These are phyloP conservation scores for Hypholoma fasciculare DNA, from an alignment of 768 basidiomycete genomes.

Conservation along the genomic window DNA sequence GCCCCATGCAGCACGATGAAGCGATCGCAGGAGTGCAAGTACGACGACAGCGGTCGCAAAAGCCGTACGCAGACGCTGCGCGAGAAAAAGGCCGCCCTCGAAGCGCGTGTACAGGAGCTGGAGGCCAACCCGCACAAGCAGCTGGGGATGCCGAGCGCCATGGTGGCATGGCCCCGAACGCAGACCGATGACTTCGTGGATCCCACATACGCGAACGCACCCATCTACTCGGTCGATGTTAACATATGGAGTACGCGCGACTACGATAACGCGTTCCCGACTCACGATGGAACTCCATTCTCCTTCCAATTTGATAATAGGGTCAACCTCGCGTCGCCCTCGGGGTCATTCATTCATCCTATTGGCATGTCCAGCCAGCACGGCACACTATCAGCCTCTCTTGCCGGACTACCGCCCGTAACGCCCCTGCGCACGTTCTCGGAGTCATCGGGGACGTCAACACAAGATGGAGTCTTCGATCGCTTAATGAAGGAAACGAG, in stretches of 20 bases:
- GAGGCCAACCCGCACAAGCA: conserved; percentile 44
- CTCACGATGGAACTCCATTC: neutral
- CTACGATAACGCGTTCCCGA: neutral
- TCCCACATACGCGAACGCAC: neutral
- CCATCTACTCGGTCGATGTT: neutral
- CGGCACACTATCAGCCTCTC: neutral
- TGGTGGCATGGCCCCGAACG: neutral
- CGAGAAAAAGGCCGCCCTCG: conserved; percentile 54
- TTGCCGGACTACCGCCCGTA: neutral
- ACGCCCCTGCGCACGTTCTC: conserved; percentile 10
- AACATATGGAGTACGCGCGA: neutral
- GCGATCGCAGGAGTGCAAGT: conserved; percentile 51
- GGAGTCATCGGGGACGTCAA: conserved; percentile 15
- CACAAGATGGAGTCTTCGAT: conserved; percentile 13
- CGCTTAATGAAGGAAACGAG: conserved; percentile 11
- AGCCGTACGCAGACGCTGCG: conserved; percentile 59
- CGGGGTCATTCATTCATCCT: neutral
- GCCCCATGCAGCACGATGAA: conserved; percentile 56
- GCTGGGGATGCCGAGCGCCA: neutral
- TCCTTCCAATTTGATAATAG: neutral
- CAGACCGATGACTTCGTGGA: neutral
- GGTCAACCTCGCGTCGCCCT: neutral
- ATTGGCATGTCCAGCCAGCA: neutral
- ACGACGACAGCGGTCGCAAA: conserved; percentile 61
- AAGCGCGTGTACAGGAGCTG: conserved; percentile 53